Evolutionary conservation across 148 eudicot genomes (phyloP).

Genomic region (Rhododendron ferrugineum): DNA sequence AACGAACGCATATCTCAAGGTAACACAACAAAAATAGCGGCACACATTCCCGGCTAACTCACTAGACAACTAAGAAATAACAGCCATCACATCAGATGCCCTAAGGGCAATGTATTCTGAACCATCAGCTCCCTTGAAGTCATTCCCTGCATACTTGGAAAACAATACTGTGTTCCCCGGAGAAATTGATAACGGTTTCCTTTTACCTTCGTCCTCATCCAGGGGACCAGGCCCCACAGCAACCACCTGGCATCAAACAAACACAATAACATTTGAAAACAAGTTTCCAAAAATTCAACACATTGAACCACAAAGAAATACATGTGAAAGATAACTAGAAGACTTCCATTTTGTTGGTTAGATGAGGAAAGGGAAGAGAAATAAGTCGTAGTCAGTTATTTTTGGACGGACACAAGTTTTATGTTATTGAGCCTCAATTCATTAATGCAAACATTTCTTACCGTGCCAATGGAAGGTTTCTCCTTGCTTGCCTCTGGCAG

Average conservation of each 20-base stretch:
- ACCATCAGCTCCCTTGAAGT: slow-evolving; percentile 80
- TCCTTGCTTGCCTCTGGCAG: slow-evolving; percentile 75
- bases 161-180: slow-evolving; percentile 75
- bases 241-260: slow-evolving; percentile 41
- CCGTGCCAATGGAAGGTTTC: slow-evolving; percentile 88
- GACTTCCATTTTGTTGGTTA: neutral
- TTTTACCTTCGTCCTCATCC: slow-evolving; percentile 62
- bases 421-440: neutral
- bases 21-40: neutral
- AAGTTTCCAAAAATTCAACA: neutral
- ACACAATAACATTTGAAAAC: neutral
- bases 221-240: slow-evolving; percentile 84
- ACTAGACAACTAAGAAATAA: slow-evolving; percentile 49
- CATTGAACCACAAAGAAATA: neutral
- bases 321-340: neutral
- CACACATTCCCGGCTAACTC: neutral
- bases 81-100: slow-evolving; percentile 81
- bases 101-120: slow-evolving; percentile 65
- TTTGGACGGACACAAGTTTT: neutral
- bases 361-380: neutral
- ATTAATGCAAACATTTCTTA: slow-evolving; percentile 20
- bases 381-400: neutral
- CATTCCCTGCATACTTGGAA: slow-evolving; percentile 85
- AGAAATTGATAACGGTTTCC: slow-evolving; percentile 51
- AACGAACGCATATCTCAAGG: neutral